Conservation (phyloP, 192 early-diverging fungal species). For the Coemansia pectinata region DNA sequence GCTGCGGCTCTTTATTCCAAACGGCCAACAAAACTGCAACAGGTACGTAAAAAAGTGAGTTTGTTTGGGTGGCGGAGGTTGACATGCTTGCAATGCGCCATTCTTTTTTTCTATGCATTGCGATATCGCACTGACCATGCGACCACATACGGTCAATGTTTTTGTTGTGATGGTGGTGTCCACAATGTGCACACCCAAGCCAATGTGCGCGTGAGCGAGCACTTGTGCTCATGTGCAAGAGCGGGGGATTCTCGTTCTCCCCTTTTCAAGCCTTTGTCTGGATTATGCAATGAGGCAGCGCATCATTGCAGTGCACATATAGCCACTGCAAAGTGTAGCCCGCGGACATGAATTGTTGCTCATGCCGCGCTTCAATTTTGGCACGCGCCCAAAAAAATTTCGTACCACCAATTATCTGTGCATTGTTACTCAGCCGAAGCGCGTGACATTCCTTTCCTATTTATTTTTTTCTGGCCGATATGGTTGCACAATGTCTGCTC, state of each 20-base stretch:
- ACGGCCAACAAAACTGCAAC: neutral
- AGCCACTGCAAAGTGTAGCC: neutral
- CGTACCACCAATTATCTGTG: neutral
- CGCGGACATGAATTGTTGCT: constrained; percentile 1
- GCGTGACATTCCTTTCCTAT: neutral
- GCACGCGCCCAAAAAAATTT: neutral
- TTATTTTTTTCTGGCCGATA: neutral
- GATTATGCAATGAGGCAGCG: neutral
- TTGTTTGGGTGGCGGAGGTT: neutral
- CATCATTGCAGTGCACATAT: constrained; percentile 7
- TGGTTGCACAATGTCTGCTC: neutral
- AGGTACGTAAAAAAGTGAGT: neutral
- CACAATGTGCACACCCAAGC: neutral
- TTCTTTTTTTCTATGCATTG: neutral
- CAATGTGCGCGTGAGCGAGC: neutral
- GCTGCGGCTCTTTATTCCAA: constrained; percentile 13
- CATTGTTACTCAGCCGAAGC: constrained; percentile 3
- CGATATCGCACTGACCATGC: neutral
- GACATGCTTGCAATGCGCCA: neutral
- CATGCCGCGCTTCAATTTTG: neutral
- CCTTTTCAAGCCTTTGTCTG: neutral
- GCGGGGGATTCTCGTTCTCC: neutral
- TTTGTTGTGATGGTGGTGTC: neutral
- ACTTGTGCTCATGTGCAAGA: neutral
- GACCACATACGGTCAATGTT: neutral